phyloP scores from a whole-genome alignment of 208 protist genomes.

The Naegleria fowleri region DNA sequence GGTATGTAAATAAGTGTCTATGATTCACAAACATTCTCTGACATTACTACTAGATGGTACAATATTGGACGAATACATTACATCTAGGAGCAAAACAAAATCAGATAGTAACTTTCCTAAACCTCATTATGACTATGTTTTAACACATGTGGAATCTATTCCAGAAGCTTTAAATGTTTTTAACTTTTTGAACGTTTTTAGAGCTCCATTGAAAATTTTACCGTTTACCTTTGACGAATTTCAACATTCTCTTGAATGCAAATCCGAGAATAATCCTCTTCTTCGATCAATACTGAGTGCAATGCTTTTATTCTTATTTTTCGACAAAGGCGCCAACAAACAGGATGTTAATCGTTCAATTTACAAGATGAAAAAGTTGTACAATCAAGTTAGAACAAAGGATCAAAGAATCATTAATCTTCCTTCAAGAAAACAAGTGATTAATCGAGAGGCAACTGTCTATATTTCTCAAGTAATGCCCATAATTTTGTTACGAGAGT shows the following conservation, averaged over 20 bases:
- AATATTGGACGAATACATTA: not conserved
- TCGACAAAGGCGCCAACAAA: not conserved
- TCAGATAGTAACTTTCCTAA: not conserved
- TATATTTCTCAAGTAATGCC: not conserved
- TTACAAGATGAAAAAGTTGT: not conserved
- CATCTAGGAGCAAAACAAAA: not conserved
- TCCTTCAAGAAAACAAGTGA: not conserved
- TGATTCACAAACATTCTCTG: too few relatives aligned
- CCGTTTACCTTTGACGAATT: constrained; percentile 2
- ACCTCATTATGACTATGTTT: not conserved
- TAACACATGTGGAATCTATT: not conserved
- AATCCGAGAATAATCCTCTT: not conserved
- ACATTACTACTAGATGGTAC: not conserved
- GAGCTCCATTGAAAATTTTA: not conserved
- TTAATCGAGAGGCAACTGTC: not conserved
- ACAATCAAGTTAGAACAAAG: not conserved
- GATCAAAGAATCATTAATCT: not conserved
- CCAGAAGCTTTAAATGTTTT: not conserved
- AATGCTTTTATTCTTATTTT: not conserved
- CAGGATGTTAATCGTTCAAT: not conserved
- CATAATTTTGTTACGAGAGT: not conserved
- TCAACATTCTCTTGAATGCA: not conserved
- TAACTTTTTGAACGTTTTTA: not conserved
- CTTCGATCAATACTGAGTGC: not conserved
- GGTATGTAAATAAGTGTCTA: not conserved